Conservation (phyloP, 2,329 filamentous ascomycete genomes). For the Xylaria hypoxylon region DNA sequence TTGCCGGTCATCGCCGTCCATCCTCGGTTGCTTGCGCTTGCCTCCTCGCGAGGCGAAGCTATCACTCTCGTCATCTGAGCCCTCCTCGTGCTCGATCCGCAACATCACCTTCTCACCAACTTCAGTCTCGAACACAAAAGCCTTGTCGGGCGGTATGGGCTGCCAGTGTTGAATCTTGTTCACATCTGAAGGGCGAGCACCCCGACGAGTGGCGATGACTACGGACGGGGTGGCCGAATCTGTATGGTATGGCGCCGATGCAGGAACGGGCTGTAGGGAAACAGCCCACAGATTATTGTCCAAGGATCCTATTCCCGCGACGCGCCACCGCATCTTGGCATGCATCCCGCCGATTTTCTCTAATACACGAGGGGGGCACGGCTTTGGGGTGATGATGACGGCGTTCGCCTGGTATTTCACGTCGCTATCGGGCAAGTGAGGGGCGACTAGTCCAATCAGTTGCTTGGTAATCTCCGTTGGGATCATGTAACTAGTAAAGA, state of each 20-base stretch:
- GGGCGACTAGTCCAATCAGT: constrained; percentile 77
- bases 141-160: constrained; percentile 75
- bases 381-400: constrained; percentile 87
- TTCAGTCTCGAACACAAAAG: constrained; percentile 81
- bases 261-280: constrained; percentile 77
- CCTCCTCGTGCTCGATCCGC: constrained; percentile 79
- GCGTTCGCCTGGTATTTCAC: constrained; percentile 87
- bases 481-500: constrained; percentile 94
- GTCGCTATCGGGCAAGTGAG: constrained; percentile 73
- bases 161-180: constrained; percentile 87
- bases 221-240: constrained; percentile 83
- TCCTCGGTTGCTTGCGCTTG: constrained; percentile 67
- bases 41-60: constrained; percentile 70
- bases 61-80: constrained; percentile 72
- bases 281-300: constrained; percentile 92
- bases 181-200: constrained; percentile 81
- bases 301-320: constrained; percentile 78
- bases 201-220: constrained; percentile 82
- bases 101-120: constrained; percentile 90
- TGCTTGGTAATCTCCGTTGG: constrained; percentile 75
- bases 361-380: constrained; percentile 77
- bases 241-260: constrained; percentile 76
- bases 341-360: constrained; percentile 90
- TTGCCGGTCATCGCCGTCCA: constrained; percentile 50
- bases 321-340: constrained; percentile 84